A percentile compares a stretch with the other conserved stretches of the same genome.
These are phyloP conservation scores for Mortierella claussenii DNA, from an alignment of 192 early-diverging fungal genomes.

Conservation along the genomic window DNA sequence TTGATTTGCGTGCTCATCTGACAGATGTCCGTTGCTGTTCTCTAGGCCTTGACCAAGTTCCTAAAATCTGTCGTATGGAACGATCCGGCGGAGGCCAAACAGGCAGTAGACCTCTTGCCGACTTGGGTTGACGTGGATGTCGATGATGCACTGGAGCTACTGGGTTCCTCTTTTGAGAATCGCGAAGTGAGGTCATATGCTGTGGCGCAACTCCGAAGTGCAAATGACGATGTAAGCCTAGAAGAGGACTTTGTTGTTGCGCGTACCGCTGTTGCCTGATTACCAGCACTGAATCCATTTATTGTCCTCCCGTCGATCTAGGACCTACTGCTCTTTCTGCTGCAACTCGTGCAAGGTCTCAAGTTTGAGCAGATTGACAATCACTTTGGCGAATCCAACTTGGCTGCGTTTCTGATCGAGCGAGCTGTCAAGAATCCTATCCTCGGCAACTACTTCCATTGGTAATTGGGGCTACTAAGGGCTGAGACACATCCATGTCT, in stretches of 20 bases:
- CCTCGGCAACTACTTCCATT: slow-evolving; percentile 95
- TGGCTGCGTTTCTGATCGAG: slow-evolving; percentile 92
- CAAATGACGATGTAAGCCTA: slow-evolving; percentile 84
- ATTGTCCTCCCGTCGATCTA: slow-evolving; percentile 42
- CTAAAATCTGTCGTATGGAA: slow-evolving; percentile 96
- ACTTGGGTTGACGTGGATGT: slow-evolving; percentile 94
- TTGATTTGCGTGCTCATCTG: too few relatives aligned
- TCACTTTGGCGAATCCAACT: slow-evolving; percentile 66
- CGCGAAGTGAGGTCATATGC: slow-evolving; percentile 86
- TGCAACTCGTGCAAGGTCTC: slow-evolving; percentile 98
- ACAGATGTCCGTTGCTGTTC: too few relatives aligned
- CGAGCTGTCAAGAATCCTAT: slow-evolving; percentile 84
- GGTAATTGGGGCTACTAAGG: too few relatives aligned
- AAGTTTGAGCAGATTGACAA: slow-evolving; percentile 88
- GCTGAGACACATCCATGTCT: too few relatives aligned
- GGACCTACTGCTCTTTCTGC: slow-evolving; percentile 92
- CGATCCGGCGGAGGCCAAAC: slow-evolving; percentile 89
- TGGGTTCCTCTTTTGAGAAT: slow-evolving; percentile 90
- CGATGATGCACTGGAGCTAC: slow-evolving; percentile 95
- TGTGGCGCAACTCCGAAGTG: slow-evolving; percentile 86
- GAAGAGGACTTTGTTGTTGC: not conserved
- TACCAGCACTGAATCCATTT: not conserved
- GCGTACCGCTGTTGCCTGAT: not conserved
- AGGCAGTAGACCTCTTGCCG: slow-evolving; percentile 88
- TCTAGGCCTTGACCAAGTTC: slow-evolving; percentile 97